phyloP scores from a whole-genome alignment of 768 basidiomycete species.

The Kwoniella sp. region DNA sequence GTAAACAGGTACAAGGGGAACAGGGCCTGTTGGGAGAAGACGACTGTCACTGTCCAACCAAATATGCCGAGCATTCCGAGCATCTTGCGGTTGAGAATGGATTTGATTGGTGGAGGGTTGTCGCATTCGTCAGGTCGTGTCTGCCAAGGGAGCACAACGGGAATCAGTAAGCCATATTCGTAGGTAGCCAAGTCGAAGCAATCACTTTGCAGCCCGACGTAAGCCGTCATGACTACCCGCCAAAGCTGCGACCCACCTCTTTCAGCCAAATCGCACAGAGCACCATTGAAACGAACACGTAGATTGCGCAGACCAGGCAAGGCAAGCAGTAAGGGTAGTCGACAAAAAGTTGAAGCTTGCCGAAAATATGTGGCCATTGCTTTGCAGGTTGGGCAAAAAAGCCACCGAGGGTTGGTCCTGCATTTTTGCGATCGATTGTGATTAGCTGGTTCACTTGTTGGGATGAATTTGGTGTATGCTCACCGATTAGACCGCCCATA shows the following conservation, averaged over 20 bases:
- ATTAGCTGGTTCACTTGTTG: background rate
- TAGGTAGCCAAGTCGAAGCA: no score
- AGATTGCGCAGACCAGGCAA: constrained; percentile 24
- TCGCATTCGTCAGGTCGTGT: constrained; percentile 31
- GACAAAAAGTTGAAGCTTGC: constrained; percentile 16
- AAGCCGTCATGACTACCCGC: no score
- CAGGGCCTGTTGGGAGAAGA: constrained; percentile 20
- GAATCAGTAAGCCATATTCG: no score
- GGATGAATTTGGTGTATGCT: background rate
- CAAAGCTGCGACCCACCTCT: constrained; percentile 32
- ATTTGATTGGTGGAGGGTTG: constrained; percentile 19
- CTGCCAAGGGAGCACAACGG: constrained; percentile 11
- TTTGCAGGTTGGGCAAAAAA: constrained; percentile 28
- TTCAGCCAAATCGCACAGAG: constrained; percentile 24
- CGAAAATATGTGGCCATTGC: constrained; percentile 28
- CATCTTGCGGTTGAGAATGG: constrained; percentile 21
- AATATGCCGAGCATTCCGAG: constrained; percentile 23
- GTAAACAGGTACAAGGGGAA: constrained; percentile 35
- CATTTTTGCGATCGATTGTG: background rate
- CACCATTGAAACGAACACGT: constrained; percentile 25
- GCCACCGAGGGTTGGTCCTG: constrained; percentile 31
- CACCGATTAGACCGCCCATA: constrained; percentile 27
- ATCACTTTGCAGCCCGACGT: no score
- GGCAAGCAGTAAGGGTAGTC: constrained; percentile 29
- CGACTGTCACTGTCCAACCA: constrained; percentile 26